These are phyloP conservation scores for Fusarium sp. DNA, from an alignment of 2,329 filamentous ascomycete species.

Conservation along the genomic window DNA sequence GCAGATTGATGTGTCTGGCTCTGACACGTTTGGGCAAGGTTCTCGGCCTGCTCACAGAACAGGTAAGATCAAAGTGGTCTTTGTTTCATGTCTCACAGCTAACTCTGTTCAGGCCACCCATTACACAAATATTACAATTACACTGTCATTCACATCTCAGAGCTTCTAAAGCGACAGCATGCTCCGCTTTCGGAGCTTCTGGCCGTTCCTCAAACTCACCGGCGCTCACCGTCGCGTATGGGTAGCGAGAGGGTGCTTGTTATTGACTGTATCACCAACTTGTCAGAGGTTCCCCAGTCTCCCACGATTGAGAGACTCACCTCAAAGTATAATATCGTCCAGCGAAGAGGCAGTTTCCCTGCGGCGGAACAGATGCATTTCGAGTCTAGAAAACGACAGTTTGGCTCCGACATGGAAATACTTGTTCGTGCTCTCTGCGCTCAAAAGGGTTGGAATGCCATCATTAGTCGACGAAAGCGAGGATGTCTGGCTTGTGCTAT, in stretches of 20 bases:
- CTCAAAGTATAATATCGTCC: constrained; percentile 50
- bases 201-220: constrained; percentile 49
- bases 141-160: constrained; percentile 68
- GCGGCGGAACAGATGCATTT: constrained; percentile 66
- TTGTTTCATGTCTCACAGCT: constrained; percentile 1
- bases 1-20: constrained; percentile 65
- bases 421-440: constrained; percentile 79
- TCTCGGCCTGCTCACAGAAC: constrained; percentile 62
- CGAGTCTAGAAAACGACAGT: constrained; percentile 68
- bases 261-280: constrained; percentile 72
- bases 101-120: constrained; percentile 64
- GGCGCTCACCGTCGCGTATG: constrained; percentile 45
- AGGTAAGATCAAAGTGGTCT: constrained; percentile 51
- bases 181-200: constrained; percentile 63
- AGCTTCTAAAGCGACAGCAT: constrained; percentile 63
- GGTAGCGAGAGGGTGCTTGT: constrained; percentile 62
- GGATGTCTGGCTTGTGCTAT: constrained; percentile 81
- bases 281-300: constrained; percentile 61
- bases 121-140: constrained; percentile 74
- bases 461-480: constrained; percentile 74
- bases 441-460: constrained; percentile 78
- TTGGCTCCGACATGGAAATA: constrained; percentile 75
- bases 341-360: constrained; percentile 55
- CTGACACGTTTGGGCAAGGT: constrained; percentile 57
- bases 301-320: constrained; percentile 57